Evolutionary conservation across 2,329 filamentous ascomycete genomes (phyloP).

Genomic region (Sarocladium oryzae): DNA sequence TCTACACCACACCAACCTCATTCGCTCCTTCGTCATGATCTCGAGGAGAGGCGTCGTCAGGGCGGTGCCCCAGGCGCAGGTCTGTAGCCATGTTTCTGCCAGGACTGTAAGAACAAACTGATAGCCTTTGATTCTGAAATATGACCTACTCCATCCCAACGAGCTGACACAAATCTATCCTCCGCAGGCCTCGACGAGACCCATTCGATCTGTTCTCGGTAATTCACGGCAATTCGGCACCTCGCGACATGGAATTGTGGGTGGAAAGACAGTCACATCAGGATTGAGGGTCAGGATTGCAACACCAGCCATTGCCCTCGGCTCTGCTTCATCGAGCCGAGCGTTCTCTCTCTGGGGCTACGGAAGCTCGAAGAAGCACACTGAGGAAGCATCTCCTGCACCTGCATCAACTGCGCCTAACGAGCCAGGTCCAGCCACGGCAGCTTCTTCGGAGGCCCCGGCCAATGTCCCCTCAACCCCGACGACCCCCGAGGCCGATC

Average conservation of each 20-base stretch:
- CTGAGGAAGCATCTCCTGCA: constrained; percentile 14
- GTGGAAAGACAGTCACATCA: constrained; percentile 13
- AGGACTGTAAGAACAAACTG: not conserved
- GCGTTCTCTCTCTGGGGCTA: constrained; percentile 29
- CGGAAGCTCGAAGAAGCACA: constrained; percentile 15
- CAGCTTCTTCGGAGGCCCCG: constrained; percentile 15
- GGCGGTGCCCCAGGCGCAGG: constrained; percentile 27
- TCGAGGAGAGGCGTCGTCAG: constrained; percentile 38
- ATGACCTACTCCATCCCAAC: not conserved
- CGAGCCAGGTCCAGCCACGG: constrained; percentile 11
- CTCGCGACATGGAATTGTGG: constrained; percentile 18
- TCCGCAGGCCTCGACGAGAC: constrained; percentile 16
- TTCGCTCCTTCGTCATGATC: constrained; percentile 31
- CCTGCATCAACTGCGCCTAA: constrained; percentile 11
- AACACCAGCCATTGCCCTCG: constrained; percentile 19
- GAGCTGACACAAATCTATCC: not conserved
- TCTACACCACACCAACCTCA: constrained; percentile 13
- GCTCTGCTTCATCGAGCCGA: constrained; percentile 24
- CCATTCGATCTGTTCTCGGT: constrained; percentile 22
- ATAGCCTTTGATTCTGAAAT: not conserved
- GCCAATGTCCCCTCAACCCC: constrained; percentile 13
- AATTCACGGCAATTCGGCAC: constrained; percentile 31
- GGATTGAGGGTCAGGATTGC: not conserved
- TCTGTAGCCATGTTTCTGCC: constrained; percentile 13
- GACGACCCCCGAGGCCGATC: constrained; percentile 12